These are phyloP conservation scores for Talaromyces sp. DNA, from an alignment of 2,329 filamentous ascomycete genomes.

Conservation along the genomic window DNA sequence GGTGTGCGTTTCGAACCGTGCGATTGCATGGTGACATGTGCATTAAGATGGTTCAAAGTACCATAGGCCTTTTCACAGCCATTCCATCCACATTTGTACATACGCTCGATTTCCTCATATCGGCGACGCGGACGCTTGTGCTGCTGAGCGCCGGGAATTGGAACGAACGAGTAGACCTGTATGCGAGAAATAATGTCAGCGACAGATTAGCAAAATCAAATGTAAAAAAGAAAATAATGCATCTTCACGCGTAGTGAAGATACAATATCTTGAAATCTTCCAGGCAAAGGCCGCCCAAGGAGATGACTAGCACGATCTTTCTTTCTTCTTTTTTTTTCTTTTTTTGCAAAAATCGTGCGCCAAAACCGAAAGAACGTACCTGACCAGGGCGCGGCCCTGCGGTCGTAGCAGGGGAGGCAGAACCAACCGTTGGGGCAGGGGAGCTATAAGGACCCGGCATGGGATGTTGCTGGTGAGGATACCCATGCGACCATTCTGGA, in stretches of 20 bases:
- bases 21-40: conserved; percentile 97
- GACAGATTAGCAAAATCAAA: conserved; percentile 1
- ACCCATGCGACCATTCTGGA: conserved; percentile 41
- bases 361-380: conserved; percentile 47
- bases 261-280: not conserved
- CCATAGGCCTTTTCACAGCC: conserved; percentile 98
- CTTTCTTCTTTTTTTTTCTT: not conserved
- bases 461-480: conserved; percentile 42
- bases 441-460: conserved; percentile 45
- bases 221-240: not conserved
- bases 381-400: conserved; percentile 57
- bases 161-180: conserved; percentile 95
- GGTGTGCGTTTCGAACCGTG: conserved; percentile 92
- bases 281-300: conserved; percentile 10
- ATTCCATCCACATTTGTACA: conserved; percentile 99
- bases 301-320: conserved; percentile 12
- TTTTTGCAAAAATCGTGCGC: conserved; percentile 18
- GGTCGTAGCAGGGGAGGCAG: conserved; percentile 54
- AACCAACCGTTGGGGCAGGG: conserved; percentile 51
- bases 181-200: conserved; percentile 17
- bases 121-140: conserved; percentile 90
- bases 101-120: conserved; percentile 97
- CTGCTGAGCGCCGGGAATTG: conserved; percentile 92
- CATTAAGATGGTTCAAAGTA: conserved; percentile 93
- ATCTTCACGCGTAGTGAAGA: not conserved